Base-by-base conservation (phyloP, 139 green algal genomes). In the Raphidocelis subcapitata region DNA sequence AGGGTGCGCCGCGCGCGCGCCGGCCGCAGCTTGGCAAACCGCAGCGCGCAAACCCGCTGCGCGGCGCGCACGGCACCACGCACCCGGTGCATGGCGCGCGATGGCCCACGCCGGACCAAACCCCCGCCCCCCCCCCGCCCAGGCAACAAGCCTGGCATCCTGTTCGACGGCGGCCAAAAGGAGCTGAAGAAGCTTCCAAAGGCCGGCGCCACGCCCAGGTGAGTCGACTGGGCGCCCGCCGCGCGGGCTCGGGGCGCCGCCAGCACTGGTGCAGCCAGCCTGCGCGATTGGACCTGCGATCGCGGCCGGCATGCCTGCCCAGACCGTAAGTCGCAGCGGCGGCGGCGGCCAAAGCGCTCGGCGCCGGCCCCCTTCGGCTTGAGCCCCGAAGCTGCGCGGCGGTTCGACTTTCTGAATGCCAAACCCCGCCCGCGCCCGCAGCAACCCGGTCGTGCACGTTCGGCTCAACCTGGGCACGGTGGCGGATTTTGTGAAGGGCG, bases 391-490 rank as follows among this genome's bases (percentile, higher is more conserved):
- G n/a, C n/a, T n/a, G n/a, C n/a, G n/a, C n/a, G n/a, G n/a, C n/a
- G n/a, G n/a, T n/a, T n/a, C n/a, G n/a, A n/a, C n/a, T n/a, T n/a
- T n/a, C n/a, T n/a, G n/a, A n/a, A n/a, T n/a, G n/a, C n/a, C n/a
- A n/a, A n/a, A n/a, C 20, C 52, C 52, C 24, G 15, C 24, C 24
- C 20, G 15, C 5, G 5, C 1, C 65, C 64, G 37, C 87, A 90
- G 81, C 20, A 82, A 85, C 16, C 64, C 80, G 26, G 72, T 88
- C 26, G 29, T 83, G 33, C 92, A 84, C 81, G 74, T 70, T 5
- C 76, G 87, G 57, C 62, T 97, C 21, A 90, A 92, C 35, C 71
- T 97, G n/a, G 72, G 75, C 56, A 79, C 54, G 23, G 61, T 97
- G 52, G 31, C 82, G 56, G 72, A 84, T 37, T 92, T 83, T 70